Base-by-base conservation (phyloP, 2,329 filamentous ascomycete genomes). In the Curvularia spicifera region DNA sequence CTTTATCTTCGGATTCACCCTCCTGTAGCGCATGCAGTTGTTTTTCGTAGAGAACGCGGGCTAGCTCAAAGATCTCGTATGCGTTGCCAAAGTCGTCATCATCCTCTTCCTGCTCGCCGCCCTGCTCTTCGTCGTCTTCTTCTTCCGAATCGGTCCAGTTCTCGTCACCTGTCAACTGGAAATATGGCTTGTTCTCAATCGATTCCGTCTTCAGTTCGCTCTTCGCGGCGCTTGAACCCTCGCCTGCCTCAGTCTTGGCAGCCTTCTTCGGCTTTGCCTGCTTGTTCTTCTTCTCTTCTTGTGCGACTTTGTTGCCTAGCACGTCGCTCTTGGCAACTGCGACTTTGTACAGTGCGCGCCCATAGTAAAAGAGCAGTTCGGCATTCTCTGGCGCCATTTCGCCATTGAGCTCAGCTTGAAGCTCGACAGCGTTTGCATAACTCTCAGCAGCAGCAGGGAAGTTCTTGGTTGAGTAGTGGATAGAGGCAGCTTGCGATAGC, bases 301-400 rank as follows among this genome's bases (percentile, higher is more conserved):
- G 80, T 13, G 85, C 84, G 20, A 93, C 90, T 71, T 90, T 90
- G 33, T 90, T 91, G 56, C 95, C 95, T 35, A 99, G 83, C 24
- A 99, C 93, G 73, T 98, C 93, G 74, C 93, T 97, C 78, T 96
- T 97, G 76, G 87, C 89, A 76, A 98, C 91, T 29, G 93, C 95
- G 59, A 98, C 90, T 76, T 93, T 93, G 83, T 96, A 98, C 20
- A 99, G 82, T 56, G 92, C 92, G 74, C 94, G 91, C 13, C 95
- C 95, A 78, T 99, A 99, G 64, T 93, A 86, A 78, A 96, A 99
- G 20, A 98, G 86, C 46, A 99, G 86, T 75, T 98, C 94, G 50
- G 93, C 94, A 70, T 99, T 99, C 57, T 92, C 89, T 4, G 91
- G 87, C 15, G 88, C 88, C 84, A 96, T 91, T 79, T 98, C 95